Evolutionary conservation across 2,329 filamentous ascomycete genomes (phyloP), one percentile per base, ranked within the genome.

Genomic region (Penicillium sp.): DNA sequence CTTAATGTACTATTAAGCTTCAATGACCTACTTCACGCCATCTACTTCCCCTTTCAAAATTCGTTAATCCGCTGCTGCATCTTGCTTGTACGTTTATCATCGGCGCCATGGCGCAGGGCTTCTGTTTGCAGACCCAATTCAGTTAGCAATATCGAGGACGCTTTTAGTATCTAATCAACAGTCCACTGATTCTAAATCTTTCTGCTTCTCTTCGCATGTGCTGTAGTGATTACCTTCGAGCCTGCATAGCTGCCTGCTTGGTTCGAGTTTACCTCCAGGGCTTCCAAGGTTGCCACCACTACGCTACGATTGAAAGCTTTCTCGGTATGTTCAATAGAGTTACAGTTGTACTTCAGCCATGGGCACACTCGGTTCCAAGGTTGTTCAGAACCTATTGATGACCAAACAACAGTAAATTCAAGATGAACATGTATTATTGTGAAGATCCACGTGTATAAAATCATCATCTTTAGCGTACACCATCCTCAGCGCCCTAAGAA

Each of bases 1-100:
- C 32, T 49, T 42, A 47, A 40, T 48, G 52, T 42, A 57, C 24
- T 38, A 47, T 55, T 31, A 43, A 54, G 42, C 54, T 36, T 53
- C 54, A 55, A 46, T 42, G 39, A 52, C 51, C 40, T 43, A 38
- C 47, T 36, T 50, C 24, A 48, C 42, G 55, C 55, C 49, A 43
- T 42, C 31, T 47, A 47, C 24, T 43, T 52, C 7, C 31, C 32
- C 27, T n/a, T 39, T 50, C 40, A 29, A 31, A 27, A 18, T 36
- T 44, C 34, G 43, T 43, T 55, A 40, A 43, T 55, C 16, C 51
- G 31, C 31, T 49, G 3, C 24, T 46, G 31, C 39, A 34, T 4
- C 31, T 42, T 34, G 9, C 31, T 42, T 34, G 9, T 27, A 21
- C 18, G 32, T 29, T 8, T 9, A n/a, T 22, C 29, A 10, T 43